Base-by-base conservation (phyloP, 768 basidiomycete species). In the Pisolithus albus region DNA sequence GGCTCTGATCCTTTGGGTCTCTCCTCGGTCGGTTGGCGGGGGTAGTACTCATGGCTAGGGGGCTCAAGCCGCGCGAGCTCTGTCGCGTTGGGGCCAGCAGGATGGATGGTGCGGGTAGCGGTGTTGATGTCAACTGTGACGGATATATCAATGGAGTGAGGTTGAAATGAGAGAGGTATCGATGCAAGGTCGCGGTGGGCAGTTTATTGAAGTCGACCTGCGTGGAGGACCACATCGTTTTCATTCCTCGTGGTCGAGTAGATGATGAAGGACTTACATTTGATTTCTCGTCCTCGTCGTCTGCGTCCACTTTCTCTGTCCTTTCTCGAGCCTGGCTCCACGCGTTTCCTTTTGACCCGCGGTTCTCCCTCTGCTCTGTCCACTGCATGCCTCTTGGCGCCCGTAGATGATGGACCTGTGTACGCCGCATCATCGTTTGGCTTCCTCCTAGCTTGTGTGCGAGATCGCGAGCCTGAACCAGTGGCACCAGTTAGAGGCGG, bases 121-220 rank as follows among this genome's bases (percentile, higher is more conserved):
- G 84, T 48, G 79, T 75, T 5, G 75, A 72, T 6, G 78, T 73
- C 49, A 83, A 68, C 13, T 90, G 87, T 11, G 84, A 83, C 18
- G 89, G 89, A 55, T 80, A 76, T 43, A 92, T 77, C 37, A 65
- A 61, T 13, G 89, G 89, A 18, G 87, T 73, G 47, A 90, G 76
- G 61, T 88, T 83, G 59, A 80, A 86, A 51, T 84, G 81, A 16
- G 76, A 73, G 52, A 92, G 76, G 65, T 92, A 92, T 52, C 82
- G 80, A 62, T 88, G 78, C 24, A 92, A 70, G 13, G 78, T 77
- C 16, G 77, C 67, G 11, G 73, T 70, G n/a, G 88, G 79, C 71
- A 91, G 74, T 58, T 80, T 80, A 42, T 75, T 72, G 64, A 92
- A 90, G 61, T 91, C 86, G 58, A 91, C 78, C 88, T 92, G 65